Evolutionary conservation across 1,284 basidiomycete genomes (phyloP).

Genomic region (Ustilago loliicola): DNA sequence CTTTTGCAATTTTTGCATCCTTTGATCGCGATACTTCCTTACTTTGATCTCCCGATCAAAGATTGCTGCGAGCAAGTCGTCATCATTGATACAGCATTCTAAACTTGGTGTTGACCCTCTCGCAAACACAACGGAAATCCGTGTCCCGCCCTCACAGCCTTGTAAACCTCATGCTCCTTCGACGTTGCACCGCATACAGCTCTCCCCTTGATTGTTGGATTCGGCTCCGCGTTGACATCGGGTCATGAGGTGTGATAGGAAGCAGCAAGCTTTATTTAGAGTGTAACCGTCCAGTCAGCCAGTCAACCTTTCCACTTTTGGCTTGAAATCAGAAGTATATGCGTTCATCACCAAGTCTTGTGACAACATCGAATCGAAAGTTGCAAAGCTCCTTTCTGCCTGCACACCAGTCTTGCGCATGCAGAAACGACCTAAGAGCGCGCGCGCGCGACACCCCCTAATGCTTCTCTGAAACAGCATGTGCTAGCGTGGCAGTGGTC

Average conservation of each 20-base stretch:
- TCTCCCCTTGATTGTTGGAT: not conserved
- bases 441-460: not conserved
- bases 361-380: not conserved
- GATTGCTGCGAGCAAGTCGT: not conserved
- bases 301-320: not conserved
- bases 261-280: not conserved
- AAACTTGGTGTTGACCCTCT: not conserved
- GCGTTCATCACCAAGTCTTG: too few species aligned
- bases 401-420: not conserved
- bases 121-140: not conserved
- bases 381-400: not conserved
- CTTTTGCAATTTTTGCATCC: not conserved
- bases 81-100: slow-evolving; percentile 11
- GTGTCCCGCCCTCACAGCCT: not conserved
- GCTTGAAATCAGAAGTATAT: not conserved
- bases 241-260: not conserved
- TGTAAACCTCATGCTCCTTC: not conserved
- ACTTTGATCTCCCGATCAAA: slow-evolving; percentile 7
- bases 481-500: not conserved
- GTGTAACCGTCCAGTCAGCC: not conserved
- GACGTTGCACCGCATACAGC: not conserved
- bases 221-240: not conserved
- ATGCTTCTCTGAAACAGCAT: not conserved
- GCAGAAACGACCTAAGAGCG: not conserved
- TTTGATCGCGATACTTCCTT: not conserved